Evolutionary conservation across 2,329 filamentous ascomycete genomes (phyloP), one percentile per base, ranked within the genome.

Genomic region (Raffaelea ambrosiae): DNA sequence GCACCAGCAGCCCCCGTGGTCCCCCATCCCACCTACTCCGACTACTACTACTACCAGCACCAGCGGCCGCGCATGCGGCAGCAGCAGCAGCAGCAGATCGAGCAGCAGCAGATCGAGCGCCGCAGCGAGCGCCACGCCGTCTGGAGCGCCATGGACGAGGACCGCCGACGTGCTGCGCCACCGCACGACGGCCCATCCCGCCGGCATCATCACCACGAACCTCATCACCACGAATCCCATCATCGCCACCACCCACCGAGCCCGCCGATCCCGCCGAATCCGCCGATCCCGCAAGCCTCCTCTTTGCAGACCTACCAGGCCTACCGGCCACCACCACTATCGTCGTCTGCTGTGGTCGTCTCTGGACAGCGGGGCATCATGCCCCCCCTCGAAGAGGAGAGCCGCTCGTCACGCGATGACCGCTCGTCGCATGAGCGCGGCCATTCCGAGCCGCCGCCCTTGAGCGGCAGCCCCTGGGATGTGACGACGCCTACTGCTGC

Each of bases 401-500:
- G 51, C n/a, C 58, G 61, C 19, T 48, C 48, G 8, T 58, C 60
- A 18, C 56, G 61, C 10, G 54, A 57, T 9, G 54, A 55, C 3
- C 53, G 59, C 29, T 52, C 60, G 5, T 63, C 65, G 9, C 65
- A 69, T 43, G 69, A 71, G 46, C 66, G 73, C 26, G 72, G 72
- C 21, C 64, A 63, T 22, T 76, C 73, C 3, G 73, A 72, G 7
- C 73, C 73, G 14, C 71, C 73, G 3, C 69, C 68, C 0, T 59
- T 71, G 41, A 70, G 68, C 42, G 67, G 69, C 20, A 71, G 66
- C 48, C 70, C 69, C 1, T 75, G 72, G 73, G 67, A 73, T 48
- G 61, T 64, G 5, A 56, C 46, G 14, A n/a, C 11, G 22, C 21
- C 40, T 5, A 23, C 39, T 14, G 43, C 23, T 21, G 7, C 18